A percentile compares a stretch with the other conserved stretches of the same genome.
phyloP scores from a whole-genome alignment of 495 filamentous ascomycete genomes.

The Penicillium coprophilum region DNA sequence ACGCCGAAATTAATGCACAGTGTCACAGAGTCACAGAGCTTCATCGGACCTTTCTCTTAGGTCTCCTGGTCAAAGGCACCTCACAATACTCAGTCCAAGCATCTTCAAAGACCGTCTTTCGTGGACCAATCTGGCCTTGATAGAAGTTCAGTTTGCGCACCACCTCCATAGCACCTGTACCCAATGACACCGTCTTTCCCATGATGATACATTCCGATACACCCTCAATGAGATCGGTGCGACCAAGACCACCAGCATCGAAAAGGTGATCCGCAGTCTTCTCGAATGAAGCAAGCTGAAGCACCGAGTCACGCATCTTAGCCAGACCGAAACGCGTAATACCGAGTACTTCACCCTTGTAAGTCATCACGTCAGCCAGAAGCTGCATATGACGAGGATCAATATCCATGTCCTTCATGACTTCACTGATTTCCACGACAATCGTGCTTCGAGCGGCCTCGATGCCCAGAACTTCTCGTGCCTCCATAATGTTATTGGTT shows the following conservation, averaged over 20 bases:
- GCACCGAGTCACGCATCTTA: conserved; percentile 93
- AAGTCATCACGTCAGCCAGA: conserved; percentile 98
- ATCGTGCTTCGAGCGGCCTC: conserved; percentile 89
- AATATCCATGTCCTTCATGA: conserved; percentile 93
- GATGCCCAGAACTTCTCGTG: conserved; percentile 88
- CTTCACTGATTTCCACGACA: conserved; percentile 70
- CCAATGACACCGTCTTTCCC: conserved; percentile 87
- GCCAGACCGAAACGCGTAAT: conserved; percentile 95
- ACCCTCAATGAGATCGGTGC: conserved; percentile 83
- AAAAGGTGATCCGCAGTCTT: conserved; percentile 98
- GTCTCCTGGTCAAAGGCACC: conserved; percentile 23
- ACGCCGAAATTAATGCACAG: conserved; percentile 30
- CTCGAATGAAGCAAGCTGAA: conserved; percentile 96
- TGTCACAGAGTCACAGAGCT: conserved; percentile 12
- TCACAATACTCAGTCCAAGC: conserved; percentile 54
- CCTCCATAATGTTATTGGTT: conserved; percentile 91
- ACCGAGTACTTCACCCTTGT: conserved; percentile 95
- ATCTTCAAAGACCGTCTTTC: conserved; percentile 76
- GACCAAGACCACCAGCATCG: conserved; percentile 87
- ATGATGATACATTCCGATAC: conserved; percentile 98
- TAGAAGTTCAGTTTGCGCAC: conserved; percentile 70
- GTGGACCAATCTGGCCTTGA: conserved; percentile 59
- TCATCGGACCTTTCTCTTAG: conserved; percentile 27
- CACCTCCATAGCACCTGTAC: conserved; percentile 89
- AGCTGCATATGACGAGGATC: conserved; percentile 99